Percentiles rank a stretch among this genome's conserved stretches.
phyloP scores from a whole-genome alignment of 2,329 filamentous ascomycete genomes.

The Nemania sp. region DNA sequence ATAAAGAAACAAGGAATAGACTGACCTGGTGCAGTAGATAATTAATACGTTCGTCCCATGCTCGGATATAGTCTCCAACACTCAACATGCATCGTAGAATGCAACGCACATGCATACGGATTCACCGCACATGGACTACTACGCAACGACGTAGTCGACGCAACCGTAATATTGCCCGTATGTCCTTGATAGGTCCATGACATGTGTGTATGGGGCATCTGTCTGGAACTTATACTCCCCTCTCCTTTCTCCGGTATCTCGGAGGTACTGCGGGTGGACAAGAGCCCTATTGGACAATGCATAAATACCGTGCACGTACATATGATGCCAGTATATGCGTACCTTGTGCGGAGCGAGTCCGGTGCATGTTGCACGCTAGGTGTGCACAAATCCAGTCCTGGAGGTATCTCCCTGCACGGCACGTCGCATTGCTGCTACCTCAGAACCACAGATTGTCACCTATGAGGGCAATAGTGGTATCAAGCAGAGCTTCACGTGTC shows the following conservation, averaged over 20 bases:
- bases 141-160: not conserved
- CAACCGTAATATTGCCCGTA: slow-evolving; percentile 2
- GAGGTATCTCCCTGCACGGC: slow-evolving; percentile 10
- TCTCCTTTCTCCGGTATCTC: slow-evolving; percentile 1
- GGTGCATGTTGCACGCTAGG: slow-evolving; percentile 2
- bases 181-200: not conserved
- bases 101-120: too few species aligned
- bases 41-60: too few species aligned
- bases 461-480: not conserved
- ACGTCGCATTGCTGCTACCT: slow-evolving; percentile 18
- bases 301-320: slow-evolving; percentile 26
- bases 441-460: not conserved
- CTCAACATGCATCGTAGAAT: too few species aligned
- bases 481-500: slow-evolving; percentile 20
- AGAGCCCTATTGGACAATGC: slow-evolving; percentile 5
- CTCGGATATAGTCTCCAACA: too few species aligned
- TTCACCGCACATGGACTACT: not conserved
- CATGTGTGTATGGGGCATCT: slow-evolving; percentile 6
- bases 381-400: slow-evolving; percentile 4
- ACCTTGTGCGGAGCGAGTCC: slow-evolving; percentile 1
- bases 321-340: not conserved
- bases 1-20: too few species aligned
- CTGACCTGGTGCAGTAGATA: too few species aligned
- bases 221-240: slow-evolving; percentile 12
- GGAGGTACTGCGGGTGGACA: slow-evolving; percentile 3